Conservation (phyloP, 2,329 filamentous ascomycete species). For the Botrytis galanthina region DNA sequence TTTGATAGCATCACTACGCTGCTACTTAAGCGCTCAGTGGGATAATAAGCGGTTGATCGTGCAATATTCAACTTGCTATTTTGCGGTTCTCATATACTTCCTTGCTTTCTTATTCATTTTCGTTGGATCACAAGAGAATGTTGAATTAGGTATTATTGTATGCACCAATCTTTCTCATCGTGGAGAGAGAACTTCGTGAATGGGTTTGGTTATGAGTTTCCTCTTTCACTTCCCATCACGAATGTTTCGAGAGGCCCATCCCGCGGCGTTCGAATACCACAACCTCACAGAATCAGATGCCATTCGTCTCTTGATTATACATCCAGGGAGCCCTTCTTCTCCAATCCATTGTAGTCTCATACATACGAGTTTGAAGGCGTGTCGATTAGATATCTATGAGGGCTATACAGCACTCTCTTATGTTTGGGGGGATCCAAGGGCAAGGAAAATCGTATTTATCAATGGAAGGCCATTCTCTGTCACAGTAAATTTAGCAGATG, state of each 20-base stretch:
- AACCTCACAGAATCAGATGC: not conserved
- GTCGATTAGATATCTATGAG: not conserved
- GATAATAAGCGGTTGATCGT: not conserved
- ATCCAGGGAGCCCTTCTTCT: not conserved
- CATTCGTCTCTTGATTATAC: not conserved
- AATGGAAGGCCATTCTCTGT: not conserved
- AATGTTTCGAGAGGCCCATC: not conserved
- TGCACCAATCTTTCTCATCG: not conserved
- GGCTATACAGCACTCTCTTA: not conserved
- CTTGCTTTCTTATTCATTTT: not conserved
- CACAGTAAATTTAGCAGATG: not conserved
- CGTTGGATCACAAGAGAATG: not conserved
- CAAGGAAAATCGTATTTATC: not conserved
- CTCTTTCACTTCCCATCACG: not conserved
- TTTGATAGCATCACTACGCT: not conserved
- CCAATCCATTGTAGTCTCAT: not conserved
- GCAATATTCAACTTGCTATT: not conserved
- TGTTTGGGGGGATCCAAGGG: not conserved
- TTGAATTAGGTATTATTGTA: too few relatives aligned
- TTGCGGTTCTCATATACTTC: not conserved
- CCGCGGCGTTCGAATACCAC: not conserved
- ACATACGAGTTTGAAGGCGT: not conserved
- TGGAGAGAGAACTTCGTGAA: not conserved
- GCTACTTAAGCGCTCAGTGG: not conserved
- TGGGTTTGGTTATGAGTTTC: not conserved